Evolutionary conservation across 352 stramenopile genomes (phyloP).

Genomic region (Pythium rishiriense): DNA sequence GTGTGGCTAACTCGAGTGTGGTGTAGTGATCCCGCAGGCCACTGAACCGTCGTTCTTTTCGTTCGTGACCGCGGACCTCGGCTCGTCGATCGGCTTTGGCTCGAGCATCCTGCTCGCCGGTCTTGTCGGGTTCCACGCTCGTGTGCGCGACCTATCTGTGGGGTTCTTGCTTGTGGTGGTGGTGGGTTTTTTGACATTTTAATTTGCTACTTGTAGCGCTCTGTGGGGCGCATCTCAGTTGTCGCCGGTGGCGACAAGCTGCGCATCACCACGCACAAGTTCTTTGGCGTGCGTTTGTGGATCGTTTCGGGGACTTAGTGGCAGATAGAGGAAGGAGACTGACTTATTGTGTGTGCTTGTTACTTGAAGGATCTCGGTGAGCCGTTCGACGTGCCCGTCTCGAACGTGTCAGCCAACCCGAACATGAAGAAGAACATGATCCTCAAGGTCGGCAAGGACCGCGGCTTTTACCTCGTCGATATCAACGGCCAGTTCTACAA

Average conservation of each 20-base stretch:
- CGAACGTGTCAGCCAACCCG: slow-evolving; percentile 69
- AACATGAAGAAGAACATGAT: slow-evolving; percentile 89
- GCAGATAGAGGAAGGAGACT: not conserved
- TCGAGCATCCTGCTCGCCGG: slow-evolving; percentile 79
- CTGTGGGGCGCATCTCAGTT: slow-evolving; percentile 77
- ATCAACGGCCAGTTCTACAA: slow-evolving; percentile 84
- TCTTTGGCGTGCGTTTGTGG: slow-evolving; percentile 65
- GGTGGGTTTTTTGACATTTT: not conserved
- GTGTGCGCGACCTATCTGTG: slow-evolving; percentile 35
- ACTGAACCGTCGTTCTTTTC: slow-evolving; percentile 79
- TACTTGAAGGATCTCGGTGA: slow-evolving; percentile 68
- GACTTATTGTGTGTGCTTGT: slow-evolving; percentile 27
- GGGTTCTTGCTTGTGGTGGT: not conserved
- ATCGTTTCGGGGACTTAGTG: not conserved
- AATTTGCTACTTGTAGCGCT: slow-evolving; percentile 40
- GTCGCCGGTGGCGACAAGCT: slow-evolving; percentile 77
- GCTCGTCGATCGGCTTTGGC: slow-evolving; percentile 77
- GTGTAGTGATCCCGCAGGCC: slow-evolving; percentile 47
- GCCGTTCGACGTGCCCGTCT: slow-evolving; percentile 68
- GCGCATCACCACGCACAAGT: slow-evolving; percentile 87
- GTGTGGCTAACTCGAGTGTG: not conserved
- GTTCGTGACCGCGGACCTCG: slow-evolving; percentile 78
- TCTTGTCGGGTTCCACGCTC: slow-evolving; percentile 81
- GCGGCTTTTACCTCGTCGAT: slow-evolving; percentile 82
- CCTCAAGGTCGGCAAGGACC: slow-evolving; percentile 73